These are phyloP conservation scores for Beta vulgaris DNA, from an alignment of 148 eudicot genomes.

Conservation along the genomic window DNA sequence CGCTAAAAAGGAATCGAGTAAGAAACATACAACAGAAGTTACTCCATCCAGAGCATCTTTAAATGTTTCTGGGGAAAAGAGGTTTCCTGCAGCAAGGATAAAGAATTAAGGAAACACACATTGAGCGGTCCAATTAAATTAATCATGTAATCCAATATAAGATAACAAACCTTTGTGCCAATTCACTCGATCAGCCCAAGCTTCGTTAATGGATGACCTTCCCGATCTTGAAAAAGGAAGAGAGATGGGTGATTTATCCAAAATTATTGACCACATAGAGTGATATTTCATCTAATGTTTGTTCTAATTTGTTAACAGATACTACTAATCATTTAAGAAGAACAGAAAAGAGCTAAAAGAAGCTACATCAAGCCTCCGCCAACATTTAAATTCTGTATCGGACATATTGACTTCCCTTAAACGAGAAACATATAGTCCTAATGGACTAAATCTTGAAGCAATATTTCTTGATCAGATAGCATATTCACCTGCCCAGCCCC, in stretches of 20 bases:
- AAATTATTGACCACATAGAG: neutral
- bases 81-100: slow-evolving; percentile 54
- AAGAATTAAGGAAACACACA: slow-evolving; percentile 18
- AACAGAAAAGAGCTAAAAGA: slow-evolving; percentile 7
- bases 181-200: slow-evolving; percentile 60
- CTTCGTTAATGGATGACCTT: slow-evolving; percentile 59
- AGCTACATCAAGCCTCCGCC: neutral
- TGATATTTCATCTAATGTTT: neutral
- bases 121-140: neutral
- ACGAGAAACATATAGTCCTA: neutral
- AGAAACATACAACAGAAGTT: slow-evolving; percentile 65
- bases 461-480: neutral
- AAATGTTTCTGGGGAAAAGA: slow-evolving; percentile 60
- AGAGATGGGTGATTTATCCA: neutral
- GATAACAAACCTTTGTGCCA: slow-evolving; percentile 68
- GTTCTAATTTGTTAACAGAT: neutral
- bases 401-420: neutral
- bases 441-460: neutral
- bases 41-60: slow-evolving; percentile 78
- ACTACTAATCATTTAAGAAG: neutral
- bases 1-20: neutral
- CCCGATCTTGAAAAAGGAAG: slow-evolving; percentile 52
- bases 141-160: neutral
- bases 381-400: neutral
- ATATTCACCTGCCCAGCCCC: neutral